Conservation (phyloP, 345 rosid genomes). For the Lepidium aucheri region DNA sequence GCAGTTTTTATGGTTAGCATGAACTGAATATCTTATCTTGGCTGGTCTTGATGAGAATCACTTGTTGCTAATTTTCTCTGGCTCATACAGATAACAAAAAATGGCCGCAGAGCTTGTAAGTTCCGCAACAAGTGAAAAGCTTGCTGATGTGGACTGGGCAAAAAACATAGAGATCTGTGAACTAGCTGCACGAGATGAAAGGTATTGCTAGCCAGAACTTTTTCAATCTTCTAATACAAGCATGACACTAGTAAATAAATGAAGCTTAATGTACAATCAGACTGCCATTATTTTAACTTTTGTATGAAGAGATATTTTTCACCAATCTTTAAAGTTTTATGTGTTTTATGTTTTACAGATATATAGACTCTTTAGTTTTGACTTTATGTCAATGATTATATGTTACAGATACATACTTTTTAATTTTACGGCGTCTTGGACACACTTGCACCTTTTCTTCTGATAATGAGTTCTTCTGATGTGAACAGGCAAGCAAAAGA, state of each 20-base stretch:
- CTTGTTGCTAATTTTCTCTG: not conserved
- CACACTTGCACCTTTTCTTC: not conserved
- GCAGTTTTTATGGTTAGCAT: not conserved
- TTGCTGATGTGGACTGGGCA: conserved; percentile 79
- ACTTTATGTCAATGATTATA: not conserved
- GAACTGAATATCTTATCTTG: not conserved
- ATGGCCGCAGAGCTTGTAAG: conserved; percentile 91
- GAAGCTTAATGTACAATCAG: not conserved
- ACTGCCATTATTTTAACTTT: not conserved
- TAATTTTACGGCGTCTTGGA: not conserved
- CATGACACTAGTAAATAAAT: not conserved
- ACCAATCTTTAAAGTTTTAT: not conserved
- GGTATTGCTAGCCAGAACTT: conserved; percentile 29
- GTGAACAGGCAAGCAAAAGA: conserved; percentile 68
- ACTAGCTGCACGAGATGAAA: conserved; percentile 61
- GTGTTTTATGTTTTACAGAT: not conserved
- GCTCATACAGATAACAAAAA: conserved; percentile 22
- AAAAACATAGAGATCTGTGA: conserved; percentile 93
- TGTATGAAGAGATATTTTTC: not conserved
- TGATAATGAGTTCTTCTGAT: not conserved
- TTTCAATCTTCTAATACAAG: not conserved
- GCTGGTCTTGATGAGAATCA: not conserved
- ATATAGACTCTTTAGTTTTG: not conserved
- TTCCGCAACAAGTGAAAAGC: conserved; percentile 82
- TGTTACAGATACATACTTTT: not conserved